Evolutionary conservation across 2,329 filamentous ascomycete genomes (phyloP).

Genomic region (Colletotrichum falcatum): DNA sequence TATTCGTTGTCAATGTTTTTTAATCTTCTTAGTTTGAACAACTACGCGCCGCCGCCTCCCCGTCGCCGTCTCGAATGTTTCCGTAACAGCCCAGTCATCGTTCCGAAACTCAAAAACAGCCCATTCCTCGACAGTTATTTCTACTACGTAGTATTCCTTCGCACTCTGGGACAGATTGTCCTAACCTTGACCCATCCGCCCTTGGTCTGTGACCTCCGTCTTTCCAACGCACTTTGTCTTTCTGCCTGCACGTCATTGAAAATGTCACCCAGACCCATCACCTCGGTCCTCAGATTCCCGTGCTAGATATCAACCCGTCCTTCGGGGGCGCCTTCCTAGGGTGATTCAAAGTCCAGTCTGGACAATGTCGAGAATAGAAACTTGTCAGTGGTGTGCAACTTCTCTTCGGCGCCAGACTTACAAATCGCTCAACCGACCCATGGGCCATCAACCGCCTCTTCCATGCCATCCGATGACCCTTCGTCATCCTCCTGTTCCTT

Average conservation of each 20-base stretch:
- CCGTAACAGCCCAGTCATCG: conserved; percentile 17
- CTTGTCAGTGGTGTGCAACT: background rate
- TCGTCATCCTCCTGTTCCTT: background rate
- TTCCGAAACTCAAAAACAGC: conserved; percentile 27
- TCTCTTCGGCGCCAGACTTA: no score
- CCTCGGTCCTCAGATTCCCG: background rate
- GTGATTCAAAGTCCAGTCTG: background rate
- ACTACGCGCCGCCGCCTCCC: background rate
- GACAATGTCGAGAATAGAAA: background rate
- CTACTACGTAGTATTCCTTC: conserved; percentile 24
- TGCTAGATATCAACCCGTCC: background rate
- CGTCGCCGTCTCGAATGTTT: background rate
- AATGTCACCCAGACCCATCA: background rate
- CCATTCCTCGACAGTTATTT: conserved; percentile 26
- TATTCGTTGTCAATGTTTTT: background rate
- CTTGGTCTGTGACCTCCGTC: background rate
- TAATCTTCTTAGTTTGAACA: background rate
- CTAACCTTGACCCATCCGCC: background rate
- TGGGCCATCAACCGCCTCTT: background rate
- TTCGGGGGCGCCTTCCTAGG: background rate
- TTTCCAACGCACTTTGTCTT: no score
- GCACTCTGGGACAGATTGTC: background rate
- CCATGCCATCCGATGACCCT: background rate
- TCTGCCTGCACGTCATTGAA: background rate
- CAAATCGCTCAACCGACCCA: background rate